Evolutionary conservation across 140 eudicot genomes (phyloP).

Genomic region (Cichorium intybus): DNA sequence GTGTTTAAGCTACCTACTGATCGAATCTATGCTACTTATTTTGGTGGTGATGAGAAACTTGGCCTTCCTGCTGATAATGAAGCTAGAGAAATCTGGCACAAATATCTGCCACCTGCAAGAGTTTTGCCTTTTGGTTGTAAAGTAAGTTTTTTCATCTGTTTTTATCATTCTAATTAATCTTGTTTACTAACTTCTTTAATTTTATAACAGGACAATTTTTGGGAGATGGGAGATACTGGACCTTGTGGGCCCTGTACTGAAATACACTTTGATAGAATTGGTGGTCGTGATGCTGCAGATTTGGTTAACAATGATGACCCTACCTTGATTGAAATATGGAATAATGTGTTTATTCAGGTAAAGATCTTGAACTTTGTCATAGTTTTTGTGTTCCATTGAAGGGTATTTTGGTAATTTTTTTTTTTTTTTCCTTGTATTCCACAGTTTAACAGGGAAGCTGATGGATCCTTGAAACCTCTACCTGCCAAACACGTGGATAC

Average conservation of each 20-base stretch:
- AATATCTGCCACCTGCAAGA: slow-evolving; percentile 61
- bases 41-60: slow-evolving; percentile 90
- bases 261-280: slow-evolving; percentile 92
- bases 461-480: slow-evolving; percentile 77
- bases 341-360: slow-evolving; percentile 97
- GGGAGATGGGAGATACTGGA: slow-evolving; percentile 99
- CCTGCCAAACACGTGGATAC: slow-evolving; percentile 99
- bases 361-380: neutral
- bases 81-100: slow-evolving; percentile 87
- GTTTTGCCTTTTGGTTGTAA: slow-evolving; percentile 95
- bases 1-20: slow-evolving; percentile 76
- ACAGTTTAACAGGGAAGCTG: slow-evolving; percentile 94
- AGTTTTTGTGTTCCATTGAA: neutral
- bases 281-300: slow-evolving; percentile 85
- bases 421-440: slow-evolving; percentile 1
- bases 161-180: neutral
- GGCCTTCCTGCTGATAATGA: slow-evolving; percentile 90
- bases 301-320: slow-evolving; percentile 96
- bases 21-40: slow-evolving; percentile 92
- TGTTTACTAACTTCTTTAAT: slow-evolving; percentile 11
- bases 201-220: slow-evolving; percentile 76
- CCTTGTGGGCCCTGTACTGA: slow-evolving; percentile 99
- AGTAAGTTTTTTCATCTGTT: slow-evolving; percentile 32
- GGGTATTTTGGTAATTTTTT: neutral
- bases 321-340: slow-evolving; percentile 96